Conservation (phyloP, 305 asterid species). For the Striga hermonthica region DNA sequence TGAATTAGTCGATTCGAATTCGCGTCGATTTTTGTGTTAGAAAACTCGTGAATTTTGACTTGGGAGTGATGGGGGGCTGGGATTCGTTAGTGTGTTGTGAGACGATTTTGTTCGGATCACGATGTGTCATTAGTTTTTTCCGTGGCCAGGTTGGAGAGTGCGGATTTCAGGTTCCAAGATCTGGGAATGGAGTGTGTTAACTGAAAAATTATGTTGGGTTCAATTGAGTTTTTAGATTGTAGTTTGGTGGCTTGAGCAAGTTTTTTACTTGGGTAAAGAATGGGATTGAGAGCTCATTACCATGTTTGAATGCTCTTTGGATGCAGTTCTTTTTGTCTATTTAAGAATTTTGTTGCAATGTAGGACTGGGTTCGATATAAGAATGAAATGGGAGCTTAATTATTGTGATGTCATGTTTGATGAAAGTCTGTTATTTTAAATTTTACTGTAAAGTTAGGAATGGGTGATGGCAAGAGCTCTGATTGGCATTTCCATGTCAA, state of each 20-base stretch:
- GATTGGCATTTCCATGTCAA: not conserved
- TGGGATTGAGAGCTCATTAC: not conserved
- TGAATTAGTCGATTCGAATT: slow-evolving; percentile 30
- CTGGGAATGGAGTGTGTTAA: slow-evolving; percentile 13
- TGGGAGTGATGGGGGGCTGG: slow-evolving; percentile 17
- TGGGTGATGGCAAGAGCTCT: not conserved
- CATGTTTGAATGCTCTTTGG: not conserved
- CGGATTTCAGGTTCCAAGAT: slow-evolving; percentile 8
- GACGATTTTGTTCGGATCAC: not conserved
- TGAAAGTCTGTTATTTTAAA: not conserved
- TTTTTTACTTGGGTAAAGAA: not conserved
- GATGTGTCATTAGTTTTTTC: not conserved
- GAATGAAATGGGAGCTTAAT: too few relatives aligned
- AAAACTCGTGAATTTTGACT: slow-evolving; percentile 12
- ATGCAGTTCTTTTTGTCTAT: not conserved
- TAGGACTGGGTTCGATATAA: too few relatives aligned
- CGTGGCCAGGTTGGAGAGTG: not conserved
- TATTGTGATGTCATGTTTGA: not conserved
- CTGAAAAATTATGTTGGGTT: not conserved
- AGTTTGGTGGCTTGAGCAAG: not conserved
- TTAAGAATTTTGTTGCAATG: not conserved
- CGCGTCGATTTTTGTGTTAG: not conserved
- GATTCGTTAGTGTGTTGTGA: not conserved
- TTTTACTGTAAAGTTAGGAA: not conserved
- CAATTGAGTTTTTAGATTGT: not conserved